These are phyloP conservation scores for Nakaseomyces nivariensis DNA, from an alignment of 1,139 yeast genomes.

Conservation along the genomic window DNA sequence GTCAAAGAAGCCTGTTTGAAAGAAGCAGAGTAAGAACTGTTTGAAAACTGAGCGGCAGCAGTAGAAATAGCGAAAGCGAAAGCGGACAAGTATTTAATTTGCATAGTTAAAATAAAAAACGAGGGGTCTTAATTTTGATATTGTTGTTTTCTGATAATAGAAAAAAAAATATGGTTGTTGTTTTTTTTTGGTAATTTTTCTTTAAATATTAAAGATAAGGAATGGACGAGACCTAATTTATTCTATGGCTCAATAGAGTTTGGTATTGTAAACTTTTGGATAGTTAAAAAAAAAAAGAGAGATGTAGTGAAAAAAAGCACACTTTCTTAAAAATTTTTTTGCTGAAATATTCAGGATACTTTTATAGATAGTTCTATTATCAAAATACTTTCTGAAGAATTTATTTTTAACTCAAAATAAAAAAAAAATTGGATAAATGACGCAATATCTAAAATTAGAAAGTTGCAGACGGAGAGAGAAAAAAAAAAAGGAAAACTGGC, in stretches of 20 bases:
- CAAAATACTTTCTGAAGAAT: too few species aligned
- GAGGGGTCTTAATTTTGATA: background rate
- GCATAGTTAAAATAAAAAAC: background rate
- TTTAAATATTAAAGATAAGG: slow-evolving; percentile 2
- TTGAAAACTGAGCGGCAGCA: slow-evolving; percentile 1
- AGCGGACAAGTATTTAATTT: slow-evolving; percentile 1
- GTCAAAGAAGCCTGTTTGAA: background rate
- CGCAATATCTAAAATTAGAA: background rate
- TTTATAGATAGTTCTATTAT: too few species aligned
- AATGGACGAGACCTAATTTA: slow-evolving; percentile 6
- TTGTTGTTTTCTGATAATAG: background rate
- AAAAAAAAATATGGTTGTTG: background rate
- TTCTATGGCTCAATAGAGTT: slow-evolving; percentile 5
- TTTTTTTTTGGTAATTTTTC: background rate
- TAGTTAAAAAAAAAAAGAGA: background rate
- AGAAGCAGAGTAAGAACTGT: slow-evolving; percentile 1
- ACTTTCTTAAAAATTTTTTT: too few species aligned
- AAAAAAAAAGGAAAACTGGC: background rate
- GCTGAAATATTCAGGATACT: too few species aligned
- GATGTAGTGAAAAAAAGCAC: background rate
- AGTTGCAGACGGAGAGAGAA: background rate
- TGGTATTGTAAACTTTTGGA: background rate
- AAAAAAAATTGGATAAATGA: background rate
- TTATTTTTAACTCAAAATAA: background rate
- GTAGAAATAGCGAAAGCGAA: slow-evolving; percentile 1